A percentile compares a stretch with the other conserved stretches of the same genome.
These are phyloP conservation scores for Phytophthora capsici DNA, from an alignment of 352 stramenopile genomes.

Conservation along the genomic window DNA sequence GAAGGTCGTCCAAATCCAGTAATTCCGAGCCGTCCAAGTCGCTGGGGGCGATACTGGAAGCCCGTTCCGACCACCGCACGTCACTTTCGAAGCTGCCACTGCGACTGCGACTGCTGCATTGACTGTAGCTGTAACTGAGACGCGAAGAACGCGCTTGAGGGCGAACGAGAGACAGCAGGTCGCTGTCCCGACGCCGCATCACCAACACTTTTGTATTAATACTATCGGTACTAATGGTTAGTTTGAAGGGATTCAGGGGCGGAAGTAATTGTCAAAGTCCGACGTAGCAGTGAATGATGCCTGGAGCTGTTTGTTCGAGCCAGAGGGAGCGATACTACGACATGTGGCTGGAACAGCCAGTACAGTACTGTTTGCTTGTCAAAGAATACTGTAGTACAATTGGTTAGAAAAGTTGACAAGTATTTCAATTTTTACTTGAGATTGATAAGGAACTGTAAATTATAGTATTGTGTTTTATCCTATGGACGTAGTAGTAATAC, in stretches of 20 bases:
- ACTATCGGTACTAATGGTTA: background rate
- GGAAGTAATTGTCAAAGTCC: constrained; percentile 18
- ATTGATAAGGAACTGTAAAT: background rate
- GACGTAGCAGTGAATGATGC: constrained; percentile 11
- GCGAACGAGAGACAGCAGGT: constrained; percentile 27
- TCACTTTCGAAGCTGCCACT: constrained; percentile 42
- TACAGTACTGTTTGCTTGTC: background rate
- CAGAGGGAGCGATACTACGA: constrained; percentile 22
- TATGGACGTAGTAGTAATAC: constrained; percentile 3
- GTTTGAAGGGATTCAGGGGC: background rate
- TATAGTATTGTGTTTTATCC: constrained; percentile 6
- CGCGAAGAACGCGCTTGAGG: constrained; percentile 7
- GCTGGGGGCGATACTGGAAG: constrained; percentile 23
- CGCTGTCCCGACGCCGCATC: constrained; percentile 43
- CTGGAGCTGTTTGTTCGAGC: constrained; percentile 6
- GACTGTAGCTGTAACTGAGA: constrained; percentile 40
- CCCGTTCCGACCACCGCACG: constrained; percentile 24
- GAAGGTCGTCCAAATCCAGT: constrained; percentile 44
- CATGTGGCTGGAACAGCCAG: constrained; percentile 1
- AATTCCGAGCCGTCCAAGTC: constrained; percentile 42
- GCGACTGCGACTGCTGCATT: constrained; percentile 43
- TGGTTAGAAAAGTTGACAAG: background rate
- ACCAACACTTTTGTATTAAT: background rate
- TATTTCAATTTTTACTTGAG: background rate
- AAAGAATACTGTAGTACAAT: constrained; percentile 5